Evolutionary conservation across 331 rosid species (phyloP), one percentile per base, ranked within the genome.

Genomic region (Pyracantha coccinea): DNA sequence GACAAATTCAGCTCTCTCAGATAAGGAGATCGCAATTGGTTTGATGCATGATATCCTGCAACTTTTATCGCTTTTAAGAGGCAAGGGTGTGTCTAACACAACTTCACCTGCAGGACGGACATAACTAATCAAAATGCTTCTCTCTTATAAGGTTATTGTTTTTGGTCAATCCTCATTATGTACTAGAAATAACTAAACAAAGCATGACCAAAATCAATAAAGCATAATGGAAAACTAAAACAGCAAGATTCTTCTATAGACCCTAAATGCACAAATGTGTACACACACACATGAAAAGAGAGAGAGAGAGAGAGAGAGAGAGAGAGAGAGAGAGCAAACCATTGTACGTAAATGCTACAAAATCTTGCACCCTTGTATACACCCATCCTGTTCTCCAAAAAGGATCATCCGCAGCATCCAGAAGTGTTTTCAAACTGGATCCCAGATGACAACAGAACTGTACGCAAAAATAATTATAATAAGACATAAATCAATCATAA

Each of bases 361-460:
- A 83, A 38, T 91, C 86, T 64, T 38, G 84, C 84, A 88, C 88
- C 87, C 97, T 89, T 61, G 85, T 55, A 59, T 87, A 91, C 47
- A 91, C 74, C 98, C 97, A 93, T 80, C 98, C 98, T 32, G 93
- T 87, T 71, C 79, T 88, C 98, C 97, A 93, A 73, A 93, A 88
- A 64, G 96, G 77, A 76, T 90, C 88, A 32, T 83, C 74, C 32
- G 90, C 82, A 14, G 81, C 82, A 41, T 81, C 86, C 64, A 91
- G 68, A 72, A 93, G 95, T 85, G 81, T 90, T 80, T 82, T 82
- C 81, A 93, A 86, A 82, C 80, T 83, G 78, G 91, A 78, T 32
- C 97, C 88, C 29, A 93, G 87, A 77, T 87, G 87, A 83, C 77
- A 67, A 82, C 85, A 83, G 68, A 93, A 87, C 98, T 91, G 92